Conservation (phyloP, 306 rosid species). For the Astragalus glycyphyllos region DNA sequence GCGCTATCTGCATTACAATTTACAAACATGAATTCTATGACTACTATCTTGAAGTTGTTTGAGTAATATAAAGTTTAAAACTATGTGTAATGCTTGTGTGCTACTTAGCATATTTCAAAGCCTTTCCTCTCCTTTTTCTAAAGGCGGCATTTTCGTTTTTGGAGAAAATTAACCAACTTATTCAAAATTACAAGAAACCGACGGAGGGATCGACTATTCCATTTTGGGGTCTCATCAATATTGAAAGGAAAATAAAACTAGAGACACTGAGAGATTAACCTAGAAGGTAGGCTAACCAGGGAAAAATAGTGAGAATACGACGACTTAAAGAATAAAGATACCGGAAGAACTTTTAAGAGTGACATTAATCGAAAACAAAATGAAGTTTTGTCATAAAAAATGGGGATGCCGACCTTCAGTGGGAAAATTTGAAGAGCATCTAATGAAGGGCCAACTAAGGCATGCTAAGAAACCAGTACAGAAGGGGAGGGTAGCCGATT, state of each 20-base stretch:
- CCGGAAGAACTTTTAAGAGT: background rate
- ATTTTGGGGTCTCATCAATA: background rate
- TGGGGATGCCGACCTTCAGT: background rate
- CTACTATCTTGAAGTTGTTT: conserved; percentile 20
- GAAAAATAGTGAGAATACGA: background rate
- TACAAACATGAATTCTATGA: conserved; percentile 32
- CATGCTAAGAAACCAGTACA: no score
- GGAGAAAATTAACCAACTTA: conserved; percentile 29
- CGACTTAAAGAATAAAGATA: background rate
- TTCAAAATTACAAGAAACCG: conserved; percentile 3
- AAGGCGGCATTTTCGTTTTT: conserved; percentile 10
- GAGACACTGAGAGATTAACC: background rate
- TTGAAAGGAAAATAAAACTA: background rate
- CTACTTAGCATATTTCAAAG: conserved; percentile 19
- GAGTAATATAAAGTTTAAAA: conserved; percentile 23
- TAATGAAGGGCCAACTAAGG: background rate
- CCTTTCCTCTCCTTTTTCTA: conserved; percentile 30
- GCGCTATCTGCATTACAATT: conserved; percentile 74
- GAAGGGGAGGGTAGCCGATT: background rate
- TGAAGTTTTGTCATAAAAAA: background rate
- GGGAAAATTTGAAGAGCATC: background rate
- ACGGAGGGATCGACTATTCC: background rate
- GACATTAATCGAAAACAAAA: background rate
- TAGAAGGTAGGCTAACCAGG: background rate
- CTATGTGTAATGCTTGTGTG: conserved; percentile 20